Base-by-base conservation (phyloP, 345 rosid genomes). In the Nasturtium officinale region DNA sequence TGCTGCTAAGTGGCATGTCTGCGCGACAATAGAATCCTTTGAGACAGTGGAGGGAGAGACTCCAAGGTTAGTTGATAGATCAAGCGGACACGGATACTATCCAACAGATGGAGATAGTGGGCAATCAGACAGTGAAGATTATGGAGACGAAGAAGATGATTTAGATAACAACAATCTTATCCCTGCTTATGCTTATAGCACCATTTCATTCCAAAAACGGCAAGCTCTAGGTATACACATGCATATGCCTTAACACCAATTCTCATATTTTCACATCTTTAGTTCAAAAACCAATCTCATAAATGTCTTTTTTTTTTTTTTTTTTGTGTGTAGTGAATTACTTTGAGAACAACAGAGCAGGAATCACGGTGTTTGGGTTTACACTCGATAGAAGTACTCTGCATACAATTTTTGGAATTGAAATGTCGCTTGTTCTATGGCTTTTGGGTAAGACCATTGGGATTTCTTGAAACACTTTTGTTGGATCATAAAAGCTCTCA, bases 1-100 rank as follows among this genome's bases (percentile, higher is more conserved):
- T 29, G 97, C 99, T 9, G 84, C 97, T 1, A 95, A 95, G 73
- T 95, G 99, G 99, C 95, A 95, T 65, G 77, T 90, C 8, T 89
- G 96, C 47, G 92, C 96, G 2, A 91, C 99, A 21, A 74, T 95
- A 32, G 99, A 85, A 13, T 75, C 89, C 0, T 85, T 88, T 21
- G 93, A 88, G 17, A 63, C 78, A 16, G 77, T 77, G 0, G 99
- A 88, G 7, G 85, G 87, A 13, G 96, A 89, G 73, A 88, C 88
- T 35, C 98, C 90, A n/a, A 71, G 81, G 78, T 56, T 63, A 0
- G 72, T 60, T 59, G 63, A 75, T 35, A 61, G 65, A 65, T 26
- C 71, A 55, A 56, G 60, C 6, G 68, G 65, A 52, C 74, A 23
- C 20, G 75, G 42, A 18, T 74, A 72, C 37, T 26, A n/a, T 16